Evolutionary conservation across 2,329 filamentous ascomycete genomes (phyloP).

Genomic region (Aspergillus sp.): DNA sequence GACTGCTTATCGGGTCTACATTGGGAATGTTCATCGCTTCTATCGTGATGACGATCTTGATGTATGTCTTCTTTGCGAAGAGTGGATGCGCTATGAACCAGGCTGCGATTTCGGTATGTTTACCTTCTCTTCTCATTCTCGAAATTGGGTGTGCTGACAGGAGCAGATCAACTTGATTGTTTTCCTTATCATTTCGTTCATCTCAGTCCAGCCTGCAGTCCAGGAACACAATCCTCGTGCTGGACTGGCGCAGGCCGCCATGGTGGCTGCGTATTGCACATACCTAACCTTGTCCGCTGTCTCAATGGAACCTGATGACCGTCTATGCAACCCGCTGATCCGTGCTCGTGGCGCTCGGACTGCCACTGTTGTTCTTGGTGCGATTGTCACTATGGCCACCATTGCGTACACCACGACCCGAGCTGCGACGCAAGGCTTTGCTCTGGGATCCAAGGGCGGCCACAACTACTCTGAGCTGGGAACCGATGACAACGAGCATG

Average conservation of each 20-base stretch:
- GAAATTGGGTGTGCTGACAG: slow-evolving; percentile 18
- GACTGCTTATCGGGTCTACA: slow-evolving; percentile 85
- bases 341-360: slow-evolving; percentile 81
- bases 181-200: slow-evolving; percentile 73
- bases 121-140: background rate
- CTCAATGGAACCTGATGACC: slow-evolving; percentile 96
- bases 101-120: slow-evolving; percentile 74
- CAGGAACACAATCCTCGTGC: slow-evolving; percentile 93
- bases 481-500: slow-evolving; percentile 76
- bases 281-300: slow-evolving; percentile 98
- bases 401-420: slow-evolving; percentile 97
- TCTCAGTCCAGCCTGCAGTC: slow-evolving; percentile 86
- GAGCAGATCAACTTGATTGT: slow-evolving; percentile 75
- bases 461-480: slow-evolving; percentile 59
- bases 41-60: slow-evolving; percentile 89
- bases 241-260: slow-evolving; percentile 93
- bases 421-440: slow-evolving; percentile 80
- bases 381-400: slow-evolving; percentile 93
- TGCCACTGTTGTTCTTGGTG: slow-evolving; percentile 87
- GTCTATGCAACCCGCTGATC: slow-evolving; percentile 89
- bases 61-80: slow-evolving; percentile 93
- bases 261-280: slow-evolving; percentile 97
- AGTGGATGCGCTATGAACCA: slow-evolving; percentile 92
- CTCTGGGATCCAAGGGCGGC: slow-evolving; percentile 54
- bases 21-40: slow-evolving; percentile 90